Base-by-base conservation (phyloP, 306 rosid genomes). In the Vicia faba region DNA sequence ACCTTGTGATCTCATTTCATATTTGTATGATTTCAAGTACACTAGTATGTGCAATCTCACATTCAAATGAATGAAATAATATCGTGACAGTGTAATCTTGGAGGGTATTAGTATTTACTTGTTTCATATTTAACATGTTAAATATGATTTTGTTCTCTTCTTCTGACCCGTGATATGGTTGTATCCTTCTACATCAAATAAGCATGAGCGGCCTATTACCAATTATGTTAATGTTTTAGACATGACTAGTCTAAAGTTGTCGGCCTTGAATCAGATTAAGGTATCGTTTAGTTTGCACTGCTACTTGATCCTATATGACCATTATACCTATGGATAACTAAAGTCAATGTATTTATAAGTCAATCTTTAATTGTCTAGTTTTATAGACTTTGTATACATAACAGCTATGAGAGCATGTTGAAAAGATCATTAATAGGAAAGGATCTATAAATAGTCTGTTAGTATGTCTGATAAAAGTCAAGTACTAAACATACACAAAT, bases 41-140 rank as follows among this genome's bases (percentile, higher is more conserved):
- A 89, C 78, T 88, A 84, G 78, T 93, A 93, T 83, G 98, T 93
- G 78, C 98, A 93, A 77, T 93, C 98, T 55, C 98, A 93, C 80
- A 93, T 93, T 83, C 98, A 93, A 88, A 79, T 93, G 20, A 93
- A 93, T 72, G 97, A n/a, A n/a, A n/a, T n/a, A 93, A 83, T 93
- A 89, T 71, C 89, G 98, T 56, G 98, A 93, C 64, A 75, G 87
- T 3, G 74, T 86, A 64, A 45, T 87, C 65, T 84, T 89, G 91
- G 98, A 89, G 70, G 79, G 92, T 51, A 28, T 54, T 66, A 48
- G 18, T 67, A 20, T 70, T 80, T 68, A 23, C 75, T 35, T n/a
- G 74, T 15, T 15, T 68, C 55, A 62, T 71, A 39, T 39, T 39
- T 62, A 41, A 66, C 31, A 25, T 57, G 18, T 39, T 18, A 58